Base-by-base conservation (phyloP, 495 filamentous ascomycete genomes). In the Lophiotrema nucula region DNA sequence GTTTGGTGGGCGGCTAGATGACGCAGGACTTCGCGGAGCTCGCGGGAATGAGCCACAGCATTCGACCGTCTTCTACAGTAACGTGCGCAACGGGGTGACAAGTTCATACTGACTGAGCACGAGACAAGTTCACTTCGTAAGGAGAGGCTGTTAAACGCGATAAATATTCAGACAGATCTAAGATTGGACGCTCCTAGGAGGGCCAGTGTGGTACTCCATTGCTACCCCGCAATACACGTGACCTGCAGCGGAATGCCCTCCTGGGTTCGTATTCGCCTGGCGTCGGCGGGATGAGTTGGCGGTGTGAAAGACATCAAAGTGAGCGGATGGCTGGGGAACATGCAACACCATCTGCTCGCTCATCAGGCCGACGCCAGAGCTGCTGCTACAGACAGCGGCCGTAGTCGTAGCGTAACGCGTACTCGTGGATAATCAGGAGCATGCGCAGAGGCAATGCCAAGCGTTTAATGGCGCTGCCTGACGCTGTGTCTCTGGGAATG, bases 211-310 rank as follows among this genome's bases (percentile, higher is more conserved):
- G 31, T 26, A 5, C 38, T n/a, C n/a, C n/a, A 8, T 41, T 18
- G 42, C 54, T 63, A 55, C 62, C 62, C 62, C 62, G 60, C 62
- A 61, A 48, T 61, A 18, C 63, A 66, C 58, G 63, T 66, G 63
- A 66, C 47, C 1, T 16, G 18, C 22, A 16, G 47, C 47, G 47
- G 47, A 47, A 46, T 49, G 43, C 18, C 21, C 26, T 33, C 27
- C 12, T 60, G 1, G 22, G 22, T 39, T 44, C 51, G 51, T 44
- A 45, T 31, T 54, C 38, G 51, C 38, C 51, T 42, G 19, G 10
- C 12, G 42, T 22, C 12, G 31, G 52, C 6, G 37, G 43, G 24
- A 33, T 28, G 56, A 60, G 58, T 48, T 66, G 62, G 63, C 63
- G 63, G 62, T 65, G 62, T 52, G 56, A n/a, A n/a, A n/a, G n/a